Evolutionary conservation across 495 filamentous ascomycete species (phyloP).

Genomic region (Hypoxylon intermedium): DNA sequence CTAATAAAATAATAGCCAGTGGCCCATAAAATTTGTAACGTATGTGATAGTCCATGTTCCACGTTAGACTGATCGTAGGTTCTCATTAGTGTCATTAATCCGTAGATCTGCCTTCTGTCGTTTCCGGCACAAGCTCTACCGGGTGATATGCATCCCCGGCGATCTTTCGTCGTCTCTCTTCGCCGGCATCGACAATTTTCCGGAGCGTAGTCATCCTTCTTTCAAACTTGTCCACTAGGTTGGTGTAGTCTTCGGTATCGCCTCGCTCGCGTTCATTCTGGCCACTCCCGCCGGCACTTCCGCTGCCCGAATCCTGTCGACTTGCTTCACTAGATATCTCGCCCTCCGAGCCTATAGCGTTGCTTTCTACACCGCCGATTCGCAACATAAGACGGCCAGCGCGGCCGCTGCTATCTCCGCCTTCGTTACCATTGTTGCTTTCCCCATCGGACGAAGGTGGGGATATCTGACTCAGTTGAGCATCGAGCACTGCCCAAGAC

Average conservation of each 20-base stretch:
- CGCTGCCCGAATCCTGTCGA: slow-evolving; percentile 39
- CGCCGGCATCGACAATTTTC: slow-evolving; percentile 55
- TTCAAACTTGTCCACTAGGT: slow-evolving; percentile 72
- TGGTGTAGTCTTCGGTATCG: slow-evolving; percentile 52
- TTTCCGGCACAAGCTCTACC: slow-evolving; percentile 3
- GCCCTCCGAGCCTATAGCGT: slow-evolving; percentile 35
- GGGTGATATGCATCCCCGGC: slow-evolving; percentile 3
- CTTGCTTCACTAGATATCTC: slow-evolving; percentile 33
- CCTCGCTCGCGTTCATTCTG: slow-evolving; percentile 45
- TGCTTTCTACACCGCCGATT: slow-evolving; percentile 65
- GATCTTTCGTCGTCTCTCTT: slow-evolving; percentile 46
- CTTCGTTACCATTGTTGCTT: slow-evolving; percentile 39
- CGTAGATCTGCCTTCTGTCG: neutral
- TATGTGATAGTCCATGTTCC: slow-evolving; percentile 3
- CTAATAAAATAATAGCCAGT: slow-evolving; percentile 12
- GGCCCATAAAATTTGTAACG: slow-evolving; percentile 8
- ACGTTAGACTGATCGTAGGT: neutral
- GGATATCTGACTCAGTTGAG: slow-evolving; percentile 47
- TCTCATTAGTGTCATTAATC: slow-evolving; percentile 1
- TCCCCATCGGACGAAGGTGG: slow-evolving; percentile 47
- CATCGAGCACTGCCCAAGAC: slow-evolving; percentile 55
- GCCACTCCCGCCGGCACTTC: slow-evolving; percentile 44
- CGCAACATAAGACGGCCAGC: slow-evolving; percentile 66
- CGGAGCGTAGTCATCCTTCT: slow-evolving; percentile 64
- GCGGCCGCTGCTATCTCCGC: slow-evolving; percentile 33